Evolutionary conservation across 371 early-diverging fungal genomes (phyloP).

Genomic region (Nematocida ironsii): DNA sequence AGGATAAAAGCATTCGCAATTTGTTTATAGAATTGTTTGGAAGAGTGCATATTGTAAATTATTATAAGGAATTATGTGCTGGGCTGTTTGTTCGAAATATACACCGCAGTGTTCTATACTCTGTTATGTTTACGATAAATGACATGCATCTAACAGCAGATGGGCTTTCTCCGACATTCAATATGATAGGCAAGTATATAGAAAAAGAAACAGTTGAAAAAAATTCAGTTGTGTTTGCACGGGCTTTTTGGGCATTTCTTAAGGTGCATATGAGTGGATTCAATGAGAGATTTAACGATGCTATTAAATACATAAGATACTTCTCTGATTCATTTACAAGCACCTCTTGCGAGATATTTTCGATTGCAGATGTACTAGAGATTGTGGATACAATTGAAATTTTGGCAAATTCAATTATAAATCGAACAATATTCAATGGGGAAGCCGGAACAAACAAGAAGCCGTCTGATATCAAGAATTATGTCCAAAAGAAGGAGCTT

Average conservation of each 20-base stretch:
- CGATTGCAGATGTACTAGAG: conserved; percentile 11
- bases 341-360: conserved; percentile 20
- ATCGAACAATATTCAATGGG: conserved; percentile 3
- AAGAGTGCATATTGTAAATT: conserved; percentile 37
- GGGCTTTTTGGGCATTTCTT: conserved; percentile 36
- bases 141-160: conserved; percentile 9
- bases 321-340: conserved; percentile 42
- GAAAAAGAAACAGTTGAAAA: conserved; percentile 22
- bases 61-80: conserved; percentile 41
- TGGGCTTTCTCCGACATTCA: background rate
- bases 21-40: conserved; percentile 31
- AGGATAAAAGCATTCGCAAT: background rate
- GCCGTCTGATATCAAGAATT: background rate
- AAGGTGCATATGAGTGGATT: conserved; percentile 33
- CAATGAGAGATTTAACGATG: conserved; percentile 19
- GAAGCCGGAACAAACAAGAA: background rate
- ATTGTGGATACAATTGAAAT: conserved; percentile 35
- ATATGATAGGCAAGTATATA: conserved; percentile 5
- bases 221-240: conserved; percentile 18
- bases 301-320: conserved; percentile 35
- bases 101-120: conserved; percentile 2
- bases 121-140: conserved; percentile 37
- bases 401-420: conserved; percentile 31
- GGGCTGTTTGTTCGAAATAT: conserved; percentile 16
- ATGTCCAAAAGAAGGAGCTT: conserved; percentile 4